These are phyloP conservation scores for Psilocybe tampanensis DNA, from an alignment of 768 basidiomycete genomes.

Conservation along the genomic window DNA sequence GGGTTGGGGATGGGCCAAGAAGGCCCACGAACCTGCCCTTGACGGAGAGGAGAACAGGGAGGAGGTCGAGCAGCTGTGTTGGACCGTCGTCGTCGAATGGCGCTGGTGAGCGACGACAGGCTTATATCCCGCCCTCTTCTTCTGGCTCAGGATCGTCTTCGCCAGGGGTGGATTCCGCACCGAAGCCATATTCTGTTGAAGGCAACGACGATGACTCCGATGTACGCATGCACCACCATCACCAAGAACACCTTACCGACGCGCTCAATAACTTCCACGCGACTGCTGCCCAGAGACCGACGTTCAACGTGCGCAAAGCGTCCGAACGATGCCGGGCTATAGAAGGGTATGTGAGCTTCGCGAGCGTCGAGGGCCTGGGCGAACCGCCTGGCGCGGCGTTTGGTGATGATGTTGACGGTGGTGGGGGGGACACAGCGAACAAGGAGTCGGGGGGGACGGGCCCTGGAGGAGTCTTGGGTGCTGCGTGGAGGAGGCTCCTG, in stretches of 20 bases:
- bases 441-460: slow-evolving; percentile 6
- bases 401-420: slow-evolving; percentile 10
- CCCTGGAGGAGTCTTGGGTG: slow-evolving; percentile 10
- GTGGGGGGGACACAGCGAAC: slow-evolving; percentile 1
- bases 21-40: slow-evolving; percentile 6
- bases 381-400: slow-evolving; percentile 46
- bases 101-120: not conserved
- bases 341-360: slow-evolving; percentile 70
- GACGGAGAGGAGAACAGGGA: not conserved
- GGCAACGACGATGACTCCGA: not conserved
- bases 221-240: not conserved
- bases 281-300: slow-evolving; percentile 23
- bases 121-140: not conserved
- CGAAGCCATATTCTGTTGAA: too few relatives aligned
- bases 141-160: not conserved
- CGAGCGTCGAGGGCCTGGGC: slow-evolving; percentile 67
- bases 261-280: slow-evolving; percentile 4
- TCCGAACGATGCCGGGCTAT: slow-evolving; percentile 56
- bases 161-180: not conserved
- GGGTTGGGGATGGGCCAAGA: not conserved
- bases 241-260: not conserved
- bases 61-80: not conserved
- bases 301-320: slow-evolving; percentile 67
- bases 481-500: slow-evolving; percentile 13
- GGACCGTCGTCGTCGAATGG: not conserved